Percentiles rank a stretch among this genome's conserved stretches.
phyloP scores from a whole-genome alignment of 179 eudicot genomes.

The Drosera spatulata region DNA sequence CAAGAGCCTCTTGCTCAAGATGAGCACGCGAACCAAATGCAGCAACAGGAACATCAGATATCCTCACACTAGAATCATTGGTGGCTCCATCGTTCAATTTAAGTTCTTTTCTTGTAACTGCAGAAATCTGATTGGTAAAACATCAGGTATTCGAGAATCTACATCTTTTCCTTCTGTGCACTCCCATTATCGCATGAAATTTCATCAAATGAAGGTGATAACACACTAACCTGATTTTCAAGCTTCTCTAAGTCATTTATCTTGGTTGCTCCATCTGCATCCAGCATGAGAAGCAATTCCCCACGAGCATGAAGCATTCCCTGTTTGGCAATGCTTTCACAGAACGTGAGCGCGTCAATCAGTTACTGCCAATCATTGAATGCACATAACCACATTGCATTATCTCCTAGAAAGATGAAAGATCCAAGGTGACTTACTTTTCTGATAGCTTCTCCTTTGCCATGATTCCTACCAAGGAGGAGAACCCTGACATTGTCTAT shows the following conservation, averaged over 20 bases:
- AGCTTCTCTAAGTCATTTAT: constrained; percentile 88
- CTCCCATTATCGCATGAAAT: no score
- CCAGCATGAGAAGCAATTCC: constrained; percentile 88
- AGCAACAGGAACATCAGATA: constrained; percentile 56
- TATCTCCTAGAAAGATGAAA: neutral
- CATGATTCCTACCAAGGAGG: constrained; percentile 86
- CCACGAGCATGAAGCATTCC: constrained; percentile 99
- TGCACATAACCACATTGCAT: neutral
- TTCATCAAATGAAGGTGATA: no score
- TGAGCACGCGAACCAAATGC: constrained; percentile 99
- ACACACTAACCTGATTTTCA: constrained; percentile 65
- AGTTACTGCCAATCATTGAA: constrained; percentile 16
- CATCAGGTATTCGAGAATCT: constrained; percentile 9
- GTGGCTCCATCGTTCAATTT: constrained; percentile 16
- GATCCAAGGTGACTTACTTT: constrained; percentile 52
- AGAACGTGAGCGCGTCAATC: constrained; percentile 49
- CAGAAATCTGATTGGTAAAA: constrained; percentile 44
- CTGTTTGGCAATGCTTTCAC: constrained; percentile 91
- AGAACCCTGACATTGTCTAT: constrained; percentile 83
- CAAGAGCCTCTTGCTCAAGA: constrained; percentile 91
- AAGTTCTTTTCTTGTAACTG: constrained; percentile 46
- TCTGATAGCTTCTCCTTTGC: constrained; percentile 98
- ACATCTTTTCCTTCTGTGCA: neutral
- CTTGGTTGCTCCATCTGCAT: constrained; percentile 99
- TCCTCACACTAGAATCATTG: constrained; percentile 28